phyloP scores from a whole-genome alignment of 129 eudicot species.

The Pittosporum tobira region DNA sequence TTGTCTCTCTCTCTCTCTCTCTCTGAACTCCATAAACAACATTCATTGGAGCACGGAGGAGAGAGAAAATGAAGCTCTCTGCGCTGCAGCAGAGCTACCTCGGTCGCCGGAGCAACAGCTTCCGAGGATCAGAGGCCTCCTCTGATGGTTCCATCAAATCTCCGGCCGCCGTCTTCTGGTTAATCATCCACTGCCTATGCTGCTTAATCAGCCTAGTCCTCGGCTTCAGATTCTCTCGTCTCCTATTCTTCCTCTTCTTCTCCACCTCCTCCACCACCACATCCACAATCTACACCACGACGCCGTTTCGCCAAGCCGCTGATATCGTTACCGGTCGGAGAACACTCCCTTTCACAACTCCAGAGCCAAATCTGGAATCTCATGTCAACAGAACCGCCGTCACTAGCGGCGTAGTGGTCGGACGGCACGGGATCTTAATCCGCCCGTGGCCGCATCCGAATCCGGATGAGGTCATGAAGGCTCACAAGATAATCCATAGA shows the following conservation, averaged over 20 bases:
- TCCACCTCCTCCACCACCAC: constrained; percentile 40
- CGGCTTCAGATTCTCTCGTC: constrained; percentile 91
- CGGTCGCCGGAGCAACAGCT: constrained; percentile 73
- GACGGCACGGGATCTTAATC: constrained; percentile 86
- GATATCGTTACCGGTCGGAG: constrained; percentile 20
- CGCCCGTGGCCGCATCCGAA: constrained; percentile 99
- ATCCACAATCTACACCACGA: constrained; percentile 22
- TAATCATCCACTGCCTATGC: constrained; percentile 61
- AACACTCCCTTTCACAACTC: constrained; percentile 28
- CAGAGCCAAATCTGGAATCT: constrained; percentile 16
- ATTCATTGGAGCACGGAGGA: constrained; percentile 12
- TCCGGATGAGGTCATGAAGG: constrained; percentile 74
- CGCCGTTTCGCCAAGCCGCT: constrained; percentile 26
- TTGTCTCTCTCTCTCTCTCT: constrained; percentile 3
- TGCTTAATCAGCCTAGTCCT: constrained; percentile 77
- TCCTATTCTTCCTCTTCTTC: constrained; percentile 59
- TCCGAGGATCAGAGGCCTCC: constrained; percentile 48
- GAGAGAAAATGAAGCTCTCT: constrained; percentile 57
- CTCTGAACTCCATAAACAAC: constrained; percentile 12
- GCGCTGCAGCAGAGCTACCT: constrained; percentile 63
- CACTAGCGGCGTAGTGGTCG: constrained; percentile 77
- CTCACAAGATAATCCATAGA: constrained; percentile 74
- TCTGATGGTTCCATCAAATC: constrained; percentile 48
- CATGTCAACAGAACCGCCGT: constrained; percentile 9
- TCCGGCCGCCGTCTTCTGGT: constrained; percentile 66